These are phyloP conservation scores for Gnaphalium uliginosum DNA, from an alignment of 129 eudicot genomes.

Conservation along the genomic window DNA sequence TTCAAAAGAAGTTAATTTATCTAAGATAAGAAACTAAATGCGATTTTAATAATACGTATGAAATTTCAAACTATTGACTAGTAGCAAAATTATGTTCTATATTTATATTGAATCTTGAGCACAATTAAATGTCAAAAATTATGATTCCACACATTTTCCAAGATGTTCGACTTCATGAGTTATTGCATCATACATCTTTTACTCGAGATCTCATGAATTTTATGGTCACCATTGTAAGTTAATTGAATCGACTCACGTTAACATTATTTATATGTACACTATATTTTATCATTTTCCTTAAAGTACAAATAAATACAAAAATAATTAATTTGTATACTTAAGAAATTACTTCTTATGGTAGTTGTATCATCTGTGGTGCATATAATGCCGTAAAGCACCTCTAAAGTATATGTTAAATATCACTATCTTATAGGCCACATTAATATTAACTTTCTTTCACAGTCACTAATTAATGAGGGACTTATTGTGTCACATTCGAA, in stretches of 20 bases:
- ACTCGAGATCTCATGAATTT: neutral
- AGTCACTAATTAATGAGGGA: neutral
- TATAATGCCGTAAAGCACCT: neutral
- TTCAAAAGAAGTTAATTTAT: no score
- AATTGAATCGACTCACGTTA: neutral
- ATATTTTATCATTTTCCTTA: no score
- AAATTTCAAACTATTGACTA: neutral
- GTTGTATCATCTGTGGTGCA: no score
- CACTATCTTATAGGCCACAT: neutral
- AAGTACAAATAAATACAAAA: no score
- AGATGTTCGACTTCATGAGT: conserved; percentile 33
- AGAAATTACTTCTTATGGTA: neutral
- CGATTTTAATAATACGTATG: neutral
- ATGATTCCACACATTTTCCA: conserved; percentile 29
- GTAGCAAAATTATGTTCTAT: conserved; percentile 9
- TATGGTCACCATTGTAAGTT: neutral
- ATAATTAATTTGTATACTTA: neutral
- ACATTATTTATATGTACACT: neutral
- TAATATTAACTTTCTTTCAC: neutral
- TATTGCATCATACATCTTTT: neutral
- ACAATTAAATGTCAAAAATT: conserved; percentile 31
- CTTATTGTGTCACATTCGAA: conserved; percentile 2
- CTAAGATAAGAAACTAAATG: conserved; percentile 4
- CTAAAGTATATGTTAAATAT: no score
- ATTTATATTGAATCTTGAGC: conserved; percentile 27